phyloP scores from a whole-genome alignment of 495 filamentous ascomycete genomes.

The Achaetomiella virescens region DNA sequence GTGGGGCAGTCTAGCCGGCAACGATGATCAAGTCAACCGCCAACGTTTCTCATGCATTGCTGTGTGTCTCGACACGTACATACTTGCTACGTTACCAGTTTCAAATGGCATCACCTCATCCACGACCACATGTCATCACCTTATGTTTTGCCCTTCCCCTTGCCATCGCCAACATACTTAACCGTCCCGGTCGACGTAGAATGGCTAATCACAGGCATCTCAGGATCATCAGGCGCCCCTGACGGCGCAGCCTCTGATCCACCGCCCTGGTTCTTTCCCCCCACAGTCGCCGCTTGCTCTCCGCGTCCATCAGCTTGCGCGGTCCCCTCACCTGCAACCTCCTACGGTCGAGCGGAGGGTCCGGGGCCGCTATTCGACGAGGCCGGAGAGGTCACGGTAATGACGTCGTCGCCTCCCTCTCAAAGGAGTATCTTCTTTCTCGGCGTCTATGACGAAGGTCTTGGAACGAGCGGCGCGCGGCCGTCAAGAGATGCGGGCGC shows the following conservation, averaged over 20 bases:
- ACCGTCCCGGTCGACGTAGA: neutral
- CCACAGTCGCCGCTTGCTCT: neutral
- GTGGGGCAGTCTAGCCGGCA: too few relatives aligned
- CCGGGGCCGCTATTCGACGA: neutral
- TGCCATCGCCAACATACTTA: neutral
- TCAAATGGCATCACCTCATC: neutral
- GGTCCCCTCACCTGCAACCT: neutral
- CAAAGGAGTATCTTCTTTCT: slow-evolving; percentile 13
- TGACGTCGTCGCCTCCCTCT: slow-evolving; percentile 13
- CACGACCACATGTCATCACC: neutral
- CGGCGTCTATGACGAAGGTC: neutral
- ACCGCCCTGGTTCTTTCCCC: neutral
- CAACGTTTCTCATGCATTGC: too few relatives aligned
- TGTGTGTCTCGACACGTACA: too few relatives aligned
- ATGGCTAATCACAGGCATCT: neutral
- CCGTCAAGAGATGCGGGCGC: neutral
- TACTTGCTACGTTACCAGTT: too few relatives aligned
- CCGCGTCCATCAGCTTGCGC: neutral
- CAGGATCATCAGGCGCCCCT: neutral
- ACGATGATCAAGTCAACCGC: too few relatives aligned
- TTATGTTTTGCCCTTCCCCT: neutral
- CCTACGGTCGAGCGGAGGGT: neutral
- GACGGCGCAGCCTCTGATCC: neutral
- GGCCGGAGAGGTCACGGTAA: slow-evolving; percentile 3
- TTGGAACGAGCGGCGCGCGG: neutral